These are phyloP conservation scores for Penicillium concentricum DNA, from an alignment of 2,329 filamentous ascomycete genomes.

Conservation along the genomic window DNA sequence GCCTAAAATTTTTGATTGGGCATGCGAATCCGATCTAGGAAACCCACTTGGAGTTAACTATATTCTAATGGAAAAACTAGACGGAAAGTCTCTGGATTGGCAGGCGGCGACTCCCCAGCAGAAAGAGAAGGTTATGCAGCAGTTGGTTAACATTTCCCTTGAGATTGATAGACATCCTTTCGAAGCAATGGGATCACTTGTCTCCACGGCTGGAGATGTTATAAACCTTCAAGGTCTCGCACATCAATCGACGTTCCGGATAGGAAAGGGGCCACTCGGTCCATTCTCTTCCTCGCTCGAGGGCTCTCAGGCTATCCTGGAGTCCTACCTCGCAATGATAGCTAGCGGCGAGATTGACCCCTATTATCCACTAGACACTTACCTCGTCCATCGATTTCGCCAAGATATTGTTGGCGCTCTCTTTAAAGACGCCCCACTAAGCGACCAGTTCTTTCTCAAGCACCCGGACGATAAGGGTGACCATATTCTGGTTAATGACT, in stretches of 20 bases:
- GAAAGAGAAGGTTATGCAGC: slow-evolving; percentile 5
- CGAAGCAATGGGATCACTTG: neutral
- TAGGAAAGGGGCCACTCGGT: neutral
- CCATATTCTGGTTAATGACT: slow-evolving; percentile 3
- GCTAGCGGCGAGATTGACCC: slow-evolving; percentile 6
- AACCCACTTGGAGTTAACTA: slow-evolving; percentile 6
- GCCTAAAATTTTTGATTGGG: slow-evolving; percentile 2
- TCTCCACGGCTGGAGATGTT: neutral
- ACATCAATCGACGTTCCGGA: neutral
- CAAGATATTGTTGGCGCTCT: neutral
- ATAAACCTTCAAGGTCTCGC: neutral
- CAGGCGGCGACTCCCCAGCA: neutral
- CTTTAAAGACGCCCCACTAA: neutral
- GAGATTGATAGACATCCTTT: slow-evolving; percentile 8
- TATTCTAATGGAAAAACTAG: slow-evolving; percentile 10
- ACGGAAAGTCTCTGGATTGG: slow-evolving; percentile 6
- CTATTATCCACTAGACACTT: neutral
- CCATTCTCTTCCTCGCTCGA: slow-evolving; percentile 1
- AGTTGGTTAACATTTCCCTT: slow-evolving; percentile 5
- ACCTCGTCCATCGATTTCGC: slow-evolving; percentile 4
- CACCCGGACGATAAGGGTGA: slow-evolving; percentile 4
- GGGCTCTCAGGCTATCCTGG: neutral
- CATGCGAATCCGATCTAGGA: slow-evolving; percentile 1
- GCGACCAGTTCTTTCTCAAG: slow-evolving; percentile 2
- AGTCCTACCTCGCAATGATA: slow-evolving; percentile 2